These are phyloP conservation scores for Vigna unguiculata DNA, from an alignment of 306 rosid species.

Conservation along the genomic window DNA sequence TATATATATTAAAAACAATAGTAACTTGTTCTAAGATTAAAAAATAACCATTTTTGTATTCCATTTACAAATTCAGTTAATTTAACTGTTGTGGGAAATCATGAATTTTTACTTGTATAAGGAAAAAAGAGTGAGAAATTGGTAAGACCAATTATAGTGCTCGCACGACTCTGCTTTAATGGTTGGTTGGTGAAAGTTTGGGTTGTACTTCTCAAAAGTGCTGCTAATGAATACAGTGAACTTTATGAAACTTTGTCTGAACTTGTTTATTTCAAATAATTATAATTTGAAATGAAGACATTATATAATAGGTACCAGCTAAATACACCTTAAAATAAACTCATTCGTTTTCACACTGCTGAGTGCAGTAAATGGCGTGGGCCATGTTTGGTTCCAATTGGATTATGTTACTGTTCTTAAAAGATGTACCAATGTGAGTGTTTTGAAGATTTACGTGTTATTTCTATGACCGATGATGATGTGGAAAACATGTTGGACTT, in stretches of 20 bases:
- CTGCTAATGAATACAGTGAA: neutral
- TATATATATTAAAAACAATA: no score
- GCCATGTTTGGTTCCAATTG: neutral
- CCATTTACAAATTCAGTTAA: neutral
- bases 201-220: neutral
- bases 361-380: neutral
- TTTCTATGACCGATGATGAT: neutral
- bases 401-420: neutral
- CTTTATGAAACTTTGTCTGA: neutral
- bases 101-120: neutral
- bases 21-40: no score
- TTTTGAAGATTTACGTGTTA: neutral
- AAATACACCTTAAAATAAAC: neutral
- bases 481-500: neutral
- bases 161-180: neutral
- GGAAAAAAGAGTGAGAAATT: neutral
- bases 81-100: neutral
- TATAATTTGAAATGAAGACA: neutral
- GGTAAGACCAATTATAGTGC: neutral
- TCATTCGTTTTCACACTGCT: neutral
- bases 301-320: neutral
- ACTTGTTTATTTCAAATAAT: neutral
- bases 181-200: neutral
- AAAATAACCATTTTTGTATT: no score
- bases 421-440: neutral